Conservation (phyloP, 306 rosid species). For the Castanea mollissima region DNA sequence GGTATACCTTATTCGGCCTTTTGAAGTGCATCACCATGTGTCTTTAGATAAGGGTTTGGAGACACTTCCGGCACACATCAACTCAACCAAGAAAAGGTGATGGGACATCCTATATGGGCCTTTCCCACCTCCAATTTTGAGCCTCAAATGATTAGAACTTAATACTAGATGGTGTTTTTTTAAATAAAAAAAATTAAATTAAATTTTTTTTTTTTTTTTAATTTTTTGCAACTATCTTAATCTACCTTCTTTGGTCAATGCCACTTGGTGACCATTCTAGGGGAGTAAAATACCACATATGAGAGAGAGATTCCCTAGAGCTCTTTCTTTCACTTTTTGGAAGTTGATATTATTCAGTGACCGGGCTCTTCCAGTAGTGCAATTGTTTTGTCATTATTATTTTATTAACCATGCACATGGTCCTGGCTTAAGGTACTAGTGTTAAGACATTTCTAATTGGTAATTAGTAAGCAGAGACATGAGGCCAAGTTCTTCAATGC, state of each 20-base stretch:
- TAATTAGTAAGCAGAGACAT: conserved; percentile 8
- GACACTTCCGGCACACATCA: conserved; percentile 39
- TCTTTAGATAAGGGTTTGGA: conserved; percentile 54
- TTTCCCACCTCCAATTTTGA: conserved; percentile 7
- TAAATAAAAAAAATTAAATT: too few relatives aligned
- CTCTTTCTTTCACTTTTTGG: conserved; percentile 20
- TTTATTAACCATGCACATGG: conserved; percentile 39
- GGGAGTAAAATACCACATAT: not conserved
- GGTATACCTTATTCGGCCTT: conserved; percentile 41
- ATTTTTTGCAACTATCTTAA: conserved; percentile 32
- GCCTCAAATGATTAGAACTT: conserved; percentile 24
- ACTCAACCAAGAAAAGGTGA: not conserved
- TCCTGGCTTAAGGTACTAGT: conserved; percentile 22
- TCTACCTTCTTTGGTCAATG: conserved; percentile 31
- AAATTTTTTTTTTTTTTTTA: too few relatives aligned
- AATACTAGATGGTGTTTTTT: conserved; percentile 6
- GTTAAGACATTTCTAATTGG: conserved; percentile 6
- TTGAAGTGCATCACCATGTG: conserved; percentile 34
- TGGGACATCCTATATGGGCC: not conserved
- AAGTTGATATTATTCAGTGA: conserved; percentile 13
- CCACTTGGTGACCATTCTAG: conserved; percentile 19
- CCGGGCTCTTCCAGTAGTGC: conserved; percentile 13
- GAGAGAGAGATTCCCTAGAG: conserved; percentile 6
- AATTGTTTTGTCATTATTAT: conserved; percentile 1
- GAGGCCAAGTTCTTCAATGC: conserved; percentile 12